phyloP scores from a whole-genome alignment of 148 eudicot species.

The Camellia sinensis region DNA sequence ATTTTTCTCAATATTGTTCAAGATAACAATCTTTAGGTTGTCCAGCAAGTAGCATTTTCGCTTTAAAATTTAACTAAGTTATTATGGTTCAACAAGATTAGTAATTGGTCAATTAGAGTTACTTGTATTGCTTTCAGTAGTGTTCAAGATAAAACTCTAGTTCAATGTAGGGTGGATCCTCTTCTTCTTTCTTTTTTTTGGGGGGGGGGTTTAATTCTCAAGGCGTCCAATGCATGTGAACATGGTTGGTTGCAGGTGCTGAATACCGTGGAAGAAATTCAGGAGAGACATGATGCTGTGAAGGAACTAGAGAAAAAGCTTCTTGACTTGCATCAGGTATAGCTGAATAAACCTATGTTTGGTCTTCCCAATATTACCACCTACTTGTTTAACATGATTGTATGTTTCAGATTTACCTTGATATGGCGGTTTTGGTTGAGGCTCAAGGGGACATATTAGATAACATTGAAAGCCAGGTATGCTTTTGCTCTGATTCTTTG shows the following conservation, averaged over 20 bases:
- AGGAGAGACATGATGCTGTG: constrained; percentile 59
- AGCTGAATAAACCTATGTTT: background rate
- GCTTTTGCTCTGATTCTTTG: background rate
- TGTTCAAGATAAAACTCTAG: too few relatives aligned
- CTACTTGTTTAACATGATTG: background rate
- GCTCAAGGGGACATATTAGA: constrained; percentile 60
- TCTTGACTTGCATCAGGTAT: constrained; percentile 56
- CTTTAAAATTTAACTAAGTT: background rate
- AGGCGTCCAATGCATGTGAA: background rate
- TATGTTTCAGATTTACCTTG: constrained; percentile 41
- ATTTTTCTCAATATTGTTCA: background rate
- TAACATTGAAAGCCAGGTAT: constrained; percentile 60
- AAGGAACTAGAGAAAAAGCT: constrained; percentile 56
- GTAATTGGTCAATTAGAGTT: background rate
- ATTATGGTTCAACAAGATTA: background rate
- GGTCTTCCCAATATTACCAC: background rate
- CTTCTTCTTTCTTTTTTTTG: background rate
- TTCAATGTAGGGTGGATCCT: background rate
- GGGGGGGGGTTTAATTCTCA: background rate
- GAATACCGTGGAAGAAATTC: constrained; percentile 53
- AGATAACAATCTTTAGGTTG: background rate
- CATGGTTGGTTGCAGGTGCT: constrained; percentile 35
- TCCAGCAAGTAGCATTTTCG: background rate
- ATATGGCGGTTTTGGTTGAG: constrained; percentile 58
- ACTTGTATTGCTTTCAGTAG: too few relatives aligned